These are phyloP conservation scores for Triticum monococcum DNA, from an alignment of 176 grass and related monocot genomes.

Conservation along the genomic window DNA sequence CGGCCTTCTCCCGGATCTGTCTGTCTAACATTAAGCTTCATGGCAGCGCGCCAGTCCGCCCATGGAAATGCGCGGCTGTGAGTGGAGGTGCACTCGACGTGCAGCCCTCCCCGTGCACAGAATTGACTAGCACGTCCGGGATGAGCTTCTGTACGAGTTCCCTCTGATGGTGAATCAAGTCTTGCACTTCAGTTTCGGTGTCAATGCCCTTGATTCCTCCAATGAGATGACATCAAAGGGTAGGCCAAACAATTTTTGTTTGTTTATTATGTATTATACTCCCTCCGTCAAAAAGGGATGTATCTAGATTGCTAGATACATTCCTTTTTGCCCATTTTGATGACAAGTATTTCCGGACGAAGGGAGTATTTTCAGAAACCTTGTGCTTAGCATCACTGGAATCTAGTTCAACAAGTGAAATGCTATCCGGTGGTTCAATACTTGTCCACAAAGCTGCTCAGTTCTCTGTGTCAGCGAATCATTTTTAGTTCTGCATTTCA, in stretches of 20 bases:
- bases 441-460: not conserved
- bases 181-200: not conserved
- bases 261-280: not conserved
- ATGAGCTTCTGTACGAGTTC: constrained; percentile 64
- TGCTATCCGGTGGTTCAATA: not conserved
- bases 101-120: constrained; percentile 66
- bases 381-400: not conserved
- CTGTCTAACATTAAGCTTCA: constrained; percentile 66
- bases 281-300: no score
- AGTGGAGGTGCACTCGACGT: constrained; percentile 69
- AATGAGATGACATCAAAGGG: not conserved
- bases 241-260: not conserved
- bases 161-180: constrained; percentile 41
- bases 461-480: not conserved
- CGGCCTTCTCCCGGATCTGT: constrained; percentile 72
- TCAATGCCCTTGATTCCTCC: not conserved
- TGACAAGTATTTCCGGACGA: no score
- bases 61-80: constrained; percentile 75
- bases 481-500: not conserved
- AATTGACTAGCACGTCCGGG: constrained; percentile 54
- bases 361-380: no score
- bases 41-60: not conserved
- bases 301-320: no score
- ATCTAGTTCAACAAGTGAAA: not conserved
- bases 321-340: no score